These are phyloP conservation scores for Kwoniella sp. DNA, from an alignment of 768 basidiomycete genomes.

Conservation along the genomic window DNA sequence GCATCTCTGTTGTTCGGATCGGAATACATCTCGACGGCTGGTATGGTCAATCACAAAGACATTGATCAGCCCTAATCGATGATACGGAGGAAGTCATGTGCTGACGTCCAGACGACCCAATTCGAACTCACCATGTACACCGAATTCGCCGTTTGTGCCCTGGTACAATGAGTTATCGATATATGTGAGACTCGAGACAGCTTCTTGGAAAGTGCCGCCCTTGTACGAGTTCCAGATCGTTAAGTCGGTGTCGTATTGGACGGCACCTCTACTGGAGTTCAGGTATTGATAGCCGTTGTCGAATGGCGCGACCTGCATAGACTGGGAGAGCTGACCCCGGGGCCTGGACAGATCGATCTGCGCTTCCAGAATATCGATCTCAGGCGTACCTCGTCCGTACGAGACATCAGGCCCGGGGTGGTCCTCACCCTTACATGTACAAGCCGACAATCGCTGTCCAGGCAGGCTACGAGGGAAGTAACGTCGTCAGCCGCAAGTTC, in stretches of 20 bases:
- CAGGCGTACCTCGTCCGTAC: conserved; percentile 79
- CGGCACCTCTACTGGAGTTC: conserved; percentile 54
- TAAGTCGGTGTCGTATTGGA: conserved; percentile 50
- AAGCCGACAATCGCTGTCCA: conserved; percentile 82
- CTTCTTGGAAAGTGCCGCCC: conserved; percentile 57
- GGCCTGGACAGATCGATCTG: conserved; percentile 58
- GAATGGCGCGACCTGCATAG: conserved; percentile 70
- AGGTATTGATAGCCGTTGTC: conserved; percentile 66
- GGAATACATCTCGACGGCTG: conserved; percentile 77
- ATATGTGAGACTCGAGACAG: conserved; percentile 38
- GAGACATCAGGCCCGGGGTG: conserved; percentile 87
- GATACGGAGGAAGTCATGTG: conserved; percentile 24
- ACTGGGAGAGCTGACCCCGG: conserved; percentile 74
- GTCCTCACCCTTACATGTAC: conserved; percentile 80
- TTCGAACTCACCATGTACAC: conserved; percentile 35
- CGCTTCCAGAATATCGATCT: conserved; percentile 83
- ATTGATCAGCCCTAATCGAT: background rate
- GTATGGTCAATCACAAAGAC: conserved; percentile 58
- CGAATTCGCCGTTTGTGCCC: conserved; percentile 24
- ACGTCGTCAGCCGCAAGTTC: background rate
- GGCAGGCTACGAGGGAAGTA: conserved; percentile 64
- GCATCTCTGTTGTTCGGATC: conserved; percentile 67
- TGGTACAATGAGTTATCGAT: conserved; percentile 29
- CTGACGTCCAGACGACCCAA: too few relatives aligned
- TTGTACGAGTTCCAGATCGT: conserved; percentile 55